Evolutionary conservation across 805 yeast genomes (phyloP).

Genomic region (Candida montana): DNA sequence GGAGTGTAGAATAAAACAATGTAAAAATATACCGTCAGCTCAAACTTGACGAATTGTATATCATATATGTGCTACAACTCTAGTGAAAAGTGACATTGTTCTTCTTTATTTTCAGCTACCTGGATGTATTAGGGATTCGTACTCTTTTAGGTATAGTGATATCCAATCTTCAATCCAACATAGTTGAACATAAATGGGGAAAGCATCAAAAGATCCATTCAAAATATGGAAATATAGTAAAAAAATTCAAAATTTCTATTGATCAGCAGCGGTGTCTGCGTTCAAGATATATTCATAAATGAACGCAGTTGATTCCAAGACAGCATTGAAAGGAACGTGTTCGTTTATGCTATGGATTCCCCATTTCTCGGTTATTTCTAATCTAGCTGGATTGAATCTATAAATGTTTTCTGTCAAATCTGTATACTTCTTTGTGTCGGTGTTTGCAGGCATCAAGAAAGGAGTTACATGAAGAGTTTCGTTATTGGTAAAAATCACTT

Average conservation of each 20-base stretch:
- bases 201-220: too few species aligned
- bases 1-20: too few species aligned
- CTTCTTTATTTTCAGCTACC: too few species aligned
- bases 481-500: conserved; percentile 38
- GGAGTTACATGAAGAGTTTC: conserved; percentile 44
- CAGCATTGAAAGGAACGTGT: conserved; percentile 42
- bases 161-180: too few species aligned
- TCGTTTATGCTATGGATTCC: conserved; percentile 57
- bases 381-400: conserved; percentile 36
- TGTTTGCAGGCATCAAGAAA: conserved; percentile 56
- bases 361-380: conserved; percentile 1
- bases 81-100: too few species aligned
- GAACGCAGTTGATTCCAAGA: conserved; percentile 47
- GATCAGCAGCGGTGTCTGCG: conserved; percentile 26
- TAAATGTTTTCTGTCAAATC: conserved; percentile 52
- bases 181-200: too few species aligned
- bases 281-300: conserved; percentile 44
- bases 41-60: too few species aligned
- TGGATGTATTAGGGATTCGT: too few species aligned
- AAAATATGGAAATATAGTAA: too few species aligned
- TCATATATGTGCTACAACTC: too few species aligned
- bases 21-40: too few species aligned
- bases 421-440: conserved; percentile 69
- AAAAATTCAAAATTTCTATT: neutral
- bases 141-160: too few species aligned